Conservation (phyloP, 192 early-diverging fungal species). For the Fimicolochytrium jonesii region DNA sequence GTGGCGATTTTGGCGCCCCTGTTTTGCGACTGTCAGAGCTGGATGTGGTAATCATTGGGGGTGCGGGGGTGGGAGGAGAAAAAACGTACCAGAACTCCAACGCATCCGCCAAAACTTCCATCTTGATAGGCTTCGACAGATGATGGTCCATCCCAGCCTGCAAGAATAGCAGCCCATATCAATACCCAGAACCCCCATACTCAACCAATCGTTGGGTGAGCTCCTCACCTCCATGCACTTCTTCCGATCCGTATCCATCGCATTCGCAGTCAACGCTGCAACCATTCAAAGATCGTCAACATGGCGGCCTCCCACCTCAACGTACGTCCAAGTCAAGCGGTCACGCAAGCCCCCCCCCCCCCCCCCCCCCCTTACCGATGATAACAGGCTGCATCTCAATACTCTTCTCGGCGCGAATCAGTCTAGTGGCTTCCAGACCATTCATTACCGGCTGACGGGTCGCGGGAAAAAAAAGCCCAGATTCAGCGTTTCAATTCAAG, state of each 20-base stretch:
- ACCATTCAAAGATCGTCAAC: too few species aligned
- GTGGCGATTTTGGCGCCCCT: conserved; percentile 5
- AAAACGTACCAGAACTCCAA: conserved; percentile 20
- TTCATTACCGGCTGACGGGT: conserved; percentile 59
- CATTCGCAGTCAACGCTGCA: conserved; percentile 25
- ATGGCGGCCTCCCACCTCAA: too few species aligned
- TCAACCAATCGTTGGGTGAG: too few species aligned
- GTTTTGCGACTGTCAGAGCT: background rate
- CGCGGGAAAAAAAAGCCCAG: background rate
- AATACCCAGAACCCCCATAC: too few species aligned
- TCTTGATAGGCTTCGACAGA: conserved; percentile 27
- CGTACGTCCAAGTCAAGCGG: too few species aligned
- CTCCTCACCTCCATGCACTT: conserved; percentile 51
- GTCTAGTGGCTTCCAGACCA: conserved; percentile 64
- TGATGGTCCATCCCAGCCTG: conserved; percentile 23
- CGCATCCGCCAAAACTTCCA: conserved; percentile 11
- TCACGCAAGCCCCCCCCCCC: too few species aligned
- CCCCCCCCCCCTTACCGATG: conserved; percentile 3
- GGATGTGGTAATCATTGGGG: background rate
- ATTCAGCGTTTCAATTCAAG: too few species aligned
- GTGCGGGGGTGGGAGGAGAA: background rate
- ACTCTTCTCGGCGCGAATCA: conserved; percentile 57
- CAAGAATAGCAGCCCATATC: too few species aligned
- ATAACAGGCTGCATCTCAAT: conserved; percentile 26
- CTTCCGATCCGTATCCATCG: conserved; percentile 23